Base-by-base conservation (phyloP, 345 rosid species). In the Gynandropsis gynandra region DNA sequence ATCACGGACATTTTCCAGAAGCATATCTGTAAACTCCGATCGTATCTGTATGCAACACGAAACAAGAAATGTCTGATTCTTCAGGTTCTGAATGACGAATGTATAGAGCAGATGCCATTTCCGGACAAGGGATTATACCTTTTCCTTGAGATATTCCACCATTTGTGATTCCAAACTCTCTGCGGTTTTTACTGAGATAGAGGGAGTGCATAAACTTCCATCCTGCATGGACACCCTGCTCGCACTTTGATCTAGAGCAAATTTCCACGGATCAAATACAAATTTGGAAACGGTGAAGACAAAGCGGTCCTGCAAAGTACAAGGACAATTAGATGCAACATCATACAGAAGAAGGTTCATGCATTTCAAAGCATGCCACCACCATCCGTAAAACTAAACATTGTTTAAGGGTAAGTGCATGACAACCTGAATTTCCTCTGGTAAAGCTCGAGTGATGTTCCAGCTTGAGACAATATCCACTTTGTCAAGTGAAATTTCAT, bases 391-490 rank as follows among this genome's bases (percentile, higher is more conserved):
- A 20, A 46, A 16, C 46, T 18, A 52, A 27, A 48, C 38, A 31
- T 49, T 42, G 50, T 42, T 47, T 59, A 50, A 41, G 17, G 16
- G 37, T 18, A 41, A 40, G 2, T 15, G 62, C 64, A 45, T 43
- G 52, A 34, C 56, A 41, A 80, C 97, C 82, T 82, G 85, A 69
- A 90, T 74, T 70, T 79, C 72, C 73, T 90, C 79, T 16, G 96
- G 96, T 40, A 90, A 73, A 59, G 62, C 71, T 52, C 82, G 83
- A 36, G 92, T 85, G 61, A 83, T 69, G 47, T 77, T 82, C 98
- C 98, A 90, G 72, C 78, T 80, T 57, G 95, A 86, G 38, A 83
- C 86, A 72, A 90, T 84, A 59, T 82, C 77, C 56, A 79, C 82
- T 76, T 77, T 72, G 18, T 77, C 81, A 45, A 61, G 66, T 17